A percentile compares a stretch with the other conserved stretches of the same genome.
Conservation (phyloP, 208 protist species). For the Leptomonas pyrrhocoris region DNA sequence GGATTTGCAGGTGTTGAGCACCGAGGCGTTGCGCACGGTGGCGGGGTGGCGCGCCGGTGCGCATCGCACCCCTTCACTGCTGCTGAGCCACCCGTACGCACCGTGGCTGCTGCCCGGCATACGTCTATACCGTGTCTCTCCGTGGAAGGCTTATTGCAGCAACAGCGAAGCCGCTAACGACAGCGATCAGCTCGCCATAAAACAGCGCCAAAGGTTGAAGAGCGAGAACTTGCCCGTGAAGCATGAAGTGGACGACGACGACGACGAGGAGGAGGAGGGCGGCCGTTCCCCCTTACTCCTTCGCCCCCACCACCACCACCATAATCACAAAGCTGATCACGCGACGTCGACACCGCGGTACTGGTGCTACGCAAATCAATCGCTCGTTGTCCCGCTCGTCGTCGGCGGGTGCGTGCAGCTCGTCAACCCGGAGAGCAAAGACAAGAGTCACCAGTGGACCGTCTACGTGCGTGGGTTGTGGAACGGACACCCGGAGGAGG, state of each 20-base stretch:
- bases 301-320: neutral
- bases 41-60: constrained; percentile 8
- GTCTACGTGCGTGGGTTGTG: constrained; percentile 89
- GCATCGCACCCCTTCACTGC: constrained; percentile 30
- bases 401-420: constrained; percentile 76
- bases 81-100: constrained; percentile 33
- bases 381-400: constrained; percentile 61
- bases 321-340: neutral
- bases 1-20: neutral
- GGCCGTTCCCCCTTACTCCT: neutral
- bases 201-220: neutral
- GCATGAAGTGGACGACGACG: constrained; percentile 1
- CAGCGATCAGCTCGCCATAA: no score
- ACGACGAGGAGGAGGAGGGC: neutral
- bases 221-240: constrained; percentile 8
- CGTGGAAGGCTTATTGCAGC: neutral
- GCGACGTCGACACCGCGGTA: neutral
- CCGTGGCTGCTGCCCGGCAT: constrained; percentile 24
- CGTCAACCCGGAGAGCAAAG: constrained; percentile 62
- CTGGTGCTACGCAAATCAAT: constrained; percentile 17
- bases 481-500: constrained; percentile 51
- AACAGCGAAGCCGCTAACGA: no score
- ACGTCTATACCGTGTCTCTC: constrained; percentile 10
- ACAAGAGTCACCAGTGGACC: constrained; percentile 84
- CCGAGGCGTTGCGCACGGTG: neutral